These are phyloP conservation scores for Wickerhamiella slavikovae DNA, from an alignment of 805 yeast species.

Conservation along the genomic window DNA sequence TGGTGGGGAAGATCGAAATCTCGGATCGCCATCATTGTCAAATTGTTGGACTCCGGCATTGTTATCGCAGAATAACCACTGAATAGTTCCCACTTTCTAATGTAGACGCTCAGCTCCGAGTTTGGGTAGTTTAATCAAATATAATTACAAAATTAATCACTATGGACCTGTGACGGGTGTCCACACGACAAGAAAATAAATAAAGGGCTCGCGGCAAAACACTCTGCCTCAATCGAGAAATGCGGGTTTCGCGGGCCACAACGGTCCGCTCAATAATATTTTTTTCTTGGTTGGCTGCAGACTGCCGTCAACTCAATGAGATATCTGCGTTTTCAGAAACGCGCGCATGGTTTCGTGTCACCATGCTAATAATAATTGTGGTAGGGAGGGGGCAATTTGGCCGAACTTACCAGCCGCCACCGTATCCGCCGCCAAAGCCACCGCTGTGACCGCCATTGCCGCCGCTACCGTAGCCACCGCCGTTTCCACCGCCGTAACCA, in stretches of 20 bases:
- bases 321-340: not conserved
- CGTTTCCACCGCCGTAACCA: constrained; percentile 10
- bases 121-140: not conserved
- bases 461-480: constrained; percentile 12
- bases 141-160: not conserved
- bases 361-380: not conserved
- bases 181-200: constrained; percentile 1
- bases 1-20: not conserved
- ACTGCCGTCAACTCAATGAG: not conserved
- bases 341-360: not conserved
- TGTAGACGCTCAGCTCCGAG: not conserved
- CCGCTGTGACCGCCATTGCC: constrained; percentile 5
- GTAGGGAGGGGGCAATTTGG: too few species aligned
- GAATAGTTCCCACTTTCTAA: too few species aligned
- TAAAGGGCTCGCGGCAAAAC: not conserved
- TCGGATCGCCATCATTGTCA: too few species aligned
- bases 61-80: too few species aligned
- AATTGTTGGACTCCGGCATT: too few species aligned
- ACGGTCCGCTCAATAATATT: not conserved
- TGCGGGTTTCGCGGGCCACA: not conserved
- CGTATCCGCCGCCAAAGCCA: constrained; percentile 1
- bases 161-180: not conserved
- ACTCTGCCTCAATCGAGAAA: not conserved
- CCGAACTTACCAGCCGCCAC: not conserved
- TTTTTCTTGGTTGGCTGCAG: not conserved